A percentile compares a stretch with the other conserved stretches of the same genome.
phyloP scores from a whole-genome alignment of 2,329 filamentous ascomycete genomes.

The Cercospora citrullina region DNA sequence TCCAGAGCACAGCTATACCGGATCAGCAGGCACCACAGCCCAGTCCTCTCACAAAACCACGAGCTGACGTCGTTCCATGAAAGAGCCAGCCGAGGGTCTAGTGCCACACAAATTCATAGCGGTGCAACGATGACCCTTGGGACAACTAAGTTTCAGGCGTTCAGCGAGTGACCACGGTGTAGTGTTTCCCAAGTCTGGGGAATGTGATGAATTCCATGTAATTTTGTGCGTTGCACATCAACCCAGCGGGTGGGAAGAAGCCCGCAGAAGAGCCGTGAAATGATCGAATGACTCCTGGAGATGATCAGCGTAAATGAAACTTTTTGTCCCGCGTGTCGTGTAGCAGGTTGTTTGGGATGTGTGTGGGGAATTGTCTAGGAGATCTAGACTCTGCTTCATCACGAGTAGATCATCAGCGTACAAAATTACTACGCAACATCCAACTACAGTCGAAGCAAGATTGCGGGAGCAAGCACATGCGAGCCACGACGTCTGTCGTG shows the following conservation, averaged over 20 bases:
- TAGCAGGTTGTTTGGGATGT: background rate
- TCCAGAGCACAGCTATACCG: slow-evolving; percentile 5
- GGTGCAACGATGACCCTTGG: background rate
- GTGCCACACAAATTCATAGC: background rate
- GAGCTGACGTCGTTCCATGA: slow-evolving; percentile 8
- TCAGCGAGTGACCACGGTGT: no score
- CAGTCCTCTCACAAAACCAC: background rate
- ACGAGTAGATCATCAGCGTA: no score
- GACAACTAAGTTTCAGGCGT: background rate
- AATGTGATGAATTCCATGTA: background rate
- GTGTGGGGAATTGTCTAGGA: background rate
- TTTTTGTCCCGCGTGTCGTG: background rate
- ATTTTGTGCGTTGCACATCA: background rate
- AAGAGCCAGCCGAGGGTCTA: background rate
- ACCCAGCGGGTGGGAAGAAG: background rate
- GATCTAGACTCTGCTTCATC: background rate
- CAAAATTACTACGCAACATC: no score
- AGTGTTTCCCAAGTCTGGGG: background rate
- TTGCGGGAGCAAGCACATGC: background rate
- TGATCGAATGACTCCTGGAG: background rate
- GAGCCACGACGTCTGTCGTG: background rate
- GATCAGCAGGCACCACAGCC: slow-evolving; percentile 2
- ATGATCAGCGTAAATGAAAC: background rate
- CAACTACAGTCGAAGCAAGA: background rate
- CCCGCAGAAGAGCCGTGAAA: background rate